Base-by-base conservation (phyloP, 768 basidiomycete species). In the Tephrocybe sp. region DNA sequence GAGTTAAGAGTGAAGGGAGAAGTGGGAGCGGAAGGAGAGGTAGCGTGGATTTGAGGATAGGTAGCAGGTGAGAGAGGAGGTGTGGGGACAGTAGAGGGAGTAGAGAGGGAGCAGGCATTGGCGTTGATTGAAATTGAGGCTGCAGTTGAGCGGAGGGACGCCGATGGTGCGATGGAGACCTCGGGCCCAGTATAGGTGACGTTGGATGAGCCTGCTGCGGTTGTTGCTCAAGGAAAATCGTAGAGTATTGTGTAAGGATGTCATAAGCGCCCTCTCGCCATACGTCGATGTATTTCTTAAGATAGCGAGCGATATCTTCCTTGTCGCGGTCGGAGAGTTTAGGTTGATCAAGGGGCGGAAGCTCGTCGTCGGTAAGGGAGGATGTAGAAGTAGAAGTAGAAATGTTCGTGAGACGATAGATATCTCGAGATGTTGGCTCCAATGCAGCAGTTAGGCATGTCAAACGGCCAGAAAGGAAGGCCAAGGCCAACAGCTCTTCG, bases 241-340 rank as follows among this genome's bases (percentile, higher is more conserved):
- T 84, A 2, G 86, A 79, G 60, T 84, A 97, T 63, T 96, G 93
- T 13, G 89, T 89, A 57, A 96, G 78, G 65, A 95, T 82, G 66
- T 98, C 93, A 69, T 95, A 89, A 18, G 92, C 88, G 38, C 89
- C 86, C 69, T 98, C 95, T 44, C 94, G 76, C 86, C 95, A 97
- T 9, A 84, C 68, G 61, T 96, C 95, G 55, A 96, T 83, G 66
- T 92, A 94, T 62, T 83, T 86, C 60, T 91, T 86, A 54, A 96
- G 73, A 68, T 86, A 93, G 28, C 86, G 72, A 28, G 86, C 81
- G 36, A 89, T 74, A 49, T 91, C 89, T 50, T 86, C 85, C 49
- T 77, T 78, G 51, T 86, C 82, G 44, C 79, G 69, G 42, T 86
- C 54, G 22, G 60, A 49, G 25, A 49, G 37, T 36, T 54, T 41